Evolutionary conservation across 371 early-diverging fungal genomes (phyloP), one percentile per base, ranked within the genome.

Genomic region (Thermomucor indicae-seudaticae): DNA sequence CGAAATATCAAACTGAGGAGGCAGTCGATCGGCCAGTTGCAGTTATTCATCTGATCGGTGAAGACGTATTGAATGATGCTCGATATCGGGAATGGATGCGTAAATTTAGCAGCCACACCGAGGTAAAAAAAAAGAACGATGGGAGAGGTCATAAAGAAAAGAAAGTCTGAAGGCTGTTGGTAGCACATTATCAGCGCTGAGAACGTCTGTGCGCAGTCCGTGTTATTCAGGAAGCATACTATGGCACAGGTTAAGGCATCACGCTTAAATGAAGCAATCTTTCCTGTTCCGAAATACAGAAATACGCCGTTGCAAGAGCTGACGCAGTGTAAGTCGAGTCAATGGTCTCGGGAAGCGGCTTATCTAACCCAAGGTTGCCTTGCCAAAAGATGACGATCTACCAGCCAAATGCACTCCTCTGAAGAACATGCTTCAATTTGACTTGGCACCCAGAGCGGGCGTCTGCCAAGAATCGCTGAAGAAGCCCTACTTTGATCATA

Each of bases 31-130:
- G 44, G 35, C 66, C 65, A 16, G 51, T 62, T n/a, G 55, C 61
- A 14, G 57, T 93, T 7, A 65, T 95, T 16, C 94, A 94, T 58
- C 72, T 86, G 29, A 53, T 85, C 4, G 89, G 86, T 0, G 65
- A 78, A 1, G 75, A 72, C 19, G 88, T 95, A 0, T 43, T 93
- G 16, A 66, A 78, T 43, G 78, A 89, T 52, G 56, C 59, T 7
- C 55, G 72, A n/a, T 95, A 94, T 72, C 65, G 66, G 31, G 61
- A 53, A 12, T 94, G 93, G 94, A 88, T 91, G 72, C 57, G 68
- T 14, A 55, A 55, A 16, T 93, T 94, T 58, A 83, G 81, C 10
- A 12, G 68, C 6, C 55, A 78, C 10, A 85, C 89, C 12, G 80
- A 82, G 65, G 84, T 83, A 57, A 56, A 57, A 22, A 23, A 11